Base-by-base conservation (phyloP, 805 yeast genomes). In the Danielia reshetovae region DNA sequence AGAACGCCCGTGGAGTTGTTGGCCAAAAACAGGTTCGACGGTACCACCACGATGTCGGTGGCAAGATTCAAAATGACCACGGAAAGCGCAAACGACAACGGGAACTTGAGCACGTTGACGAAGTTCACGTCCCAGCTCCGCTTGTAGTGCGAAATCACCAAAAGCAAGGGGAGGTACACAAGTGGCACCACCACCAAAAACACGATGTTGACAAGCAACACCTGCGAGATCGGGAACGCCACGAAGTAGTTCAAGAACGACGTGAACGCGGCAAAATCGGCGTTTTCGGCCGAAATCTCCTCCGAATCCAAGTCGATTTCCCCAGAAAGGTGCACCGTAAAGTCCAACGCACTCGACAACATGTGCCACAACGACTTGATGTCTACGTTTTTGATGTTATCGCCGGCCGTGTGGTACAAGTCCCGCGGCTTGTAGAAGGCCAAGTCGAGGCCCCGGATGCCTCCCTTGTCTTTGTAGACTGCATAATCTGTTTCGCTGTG, bases 341-440 rank as follows among this genome's bases (percentile, higher is more conserved):
- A 64, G 46, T 81, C 93, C 47, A 83, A 57, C 0, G 94, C 67
- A 34, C 76, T 79, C 4, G 80, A 70, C 23, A 85, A 66, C 96
- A 89, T 89, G 52, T 85, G 90, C 81, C 90, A 84, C 29, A 89
- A 60, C 0, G 95, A 81, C 28, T 74, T 80, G 40, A 71, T 75
- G 13, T 81, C 64, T 10, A 85, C 72, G 40, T 79, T 77, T 31
- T 70, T 65, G 29, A 85, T 81, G 30, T 75, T 74, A 57, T 89
- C 97, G 29, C 76, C 68, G 11, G 65, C 60, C 1, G 97, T 89
- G 53, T 89, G 97, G 49, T 89, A 89, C 27, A 85, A 59, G 33
- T 84, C 76, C 50, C 97, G 72, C 16, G 96, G 95, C 49, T 78
- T 81, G 55, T 75, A 87, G 56, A 89, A 89, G 1, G 96, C 96